Conservation (phyloP, 1,284 basidiomycete species). For the Trametes polyzona region DNA sequence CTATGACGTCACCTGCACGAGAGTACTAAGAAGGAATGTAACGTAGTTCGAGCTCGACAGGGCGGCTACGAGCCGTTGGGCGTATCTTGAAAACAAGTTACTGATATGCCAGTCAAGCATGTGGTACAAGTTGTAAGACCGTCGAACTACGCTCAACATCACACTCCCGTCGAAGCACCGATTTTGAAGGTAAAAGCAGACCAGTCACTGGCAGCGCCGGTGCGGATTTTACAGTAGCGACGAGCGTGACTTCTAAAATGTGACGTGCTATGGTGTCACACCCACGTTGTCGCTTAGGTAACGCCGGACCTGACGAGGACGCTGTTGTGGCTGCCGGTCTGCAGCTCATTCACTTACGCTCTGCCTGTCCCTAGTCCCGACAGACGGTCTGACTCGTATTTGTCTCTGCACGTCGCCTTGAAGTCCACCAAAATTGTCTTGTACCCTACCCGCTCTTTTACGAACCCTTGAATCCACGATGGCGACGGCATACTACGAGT, state of each 20-base stretch:
- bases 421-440: background rate
- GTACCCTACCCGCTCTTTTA: too few species aligned
- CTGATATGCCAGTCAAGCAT: too few species aligned
- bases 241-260: background rate
- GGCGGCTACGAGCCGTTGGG: too few species aligned
- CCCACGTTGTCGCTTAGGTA: background rate
- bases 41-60: too few species aligned
- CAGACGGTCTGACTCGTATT: background rate
- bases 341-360: background rate
- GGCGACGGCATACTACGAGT: conserved; percentile 88
- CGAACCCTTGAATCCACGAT: conserved; percentile 39
- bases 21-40: background rate
- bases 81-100: too few species aligned
- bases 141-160: too few species aligned
- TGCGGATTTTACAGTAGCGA: too few species aligned
- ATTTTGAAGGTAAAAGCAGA: too few species aligned
- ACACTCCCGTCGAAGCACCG: too few species aligned
- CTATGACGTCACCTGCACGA: background rate
- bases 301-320: background rate
- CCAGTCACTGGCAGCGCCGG: too few species aligned
- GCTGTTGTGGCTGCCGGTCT: conserved; percentile 1
- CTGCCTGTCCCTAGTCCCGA: background rate
- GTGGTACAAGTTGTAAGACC: too few species aligned
- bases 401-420: background rate
- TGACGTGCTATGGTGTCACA: background rate